Evolutionary conservation across 2,329 filamentous ascomycete genomes (phyloP).

Genomic region (Harringtonia lauricola): DNA sequence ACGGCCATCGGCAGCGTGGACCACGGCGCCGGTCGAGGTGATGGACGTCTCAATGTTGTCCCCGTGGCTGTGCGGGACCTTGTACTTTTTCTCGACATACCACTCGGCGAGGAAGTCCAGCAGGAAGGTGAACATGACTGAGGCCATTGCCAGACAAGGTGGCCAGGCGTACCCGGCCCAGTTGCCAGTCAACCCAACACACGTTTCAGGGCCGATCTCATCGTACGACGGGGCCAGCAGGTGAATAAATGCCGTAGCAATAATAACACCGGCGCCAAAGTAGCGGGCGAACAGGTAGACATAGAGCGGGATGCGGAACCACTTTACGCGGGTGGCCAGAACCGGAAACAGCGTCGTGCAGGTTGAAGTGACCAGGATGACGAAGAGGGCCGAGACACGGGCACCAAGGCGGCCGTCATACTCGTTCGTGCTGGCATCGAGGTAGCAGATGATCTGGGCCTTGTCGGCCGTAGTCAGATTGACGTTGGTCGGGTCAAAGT

Average conservation of each 20-base stretch:
- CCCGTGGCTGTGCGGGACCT: slow-evolving; percentile 35
- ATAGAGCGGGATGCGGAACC: slow-evolving; percentile 48
- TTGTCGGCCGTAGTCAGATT: slow-evolving; percentile 30
- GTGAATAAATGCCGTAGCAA: slow-evolving; percentile 90
- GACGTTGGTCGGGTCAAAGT: slow-evolving; percentile 29
- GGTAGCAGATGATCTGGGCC: slow-evolving; percentile 36
- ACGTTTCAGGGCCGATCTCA: slow-evolving; percentile 42
- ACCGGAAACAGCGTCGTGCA: slow-evolving; percentile 57
- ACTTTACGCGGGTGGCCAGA: slow-evolving; percentile 45
- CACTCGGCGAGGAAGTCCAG: slow-evolving; percentile 75
- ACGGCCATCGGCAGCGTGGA: too few species aligned
- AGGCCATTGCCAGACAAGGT: slow-evolving; percentile 75
- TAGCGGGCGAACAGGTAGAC: slow-evolving; percentile 77
- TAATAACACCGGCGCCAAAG: slow-evolving; percentile 87
- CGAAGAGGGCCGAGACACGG: slow-evolving; percentile 63
- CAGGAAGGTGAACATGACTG: slow-evolving; percentile 79
- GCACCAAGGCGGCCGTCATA: slow-evolving; percentile 50
- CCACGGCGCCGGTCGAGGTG: slow-evolving; percentile 15
- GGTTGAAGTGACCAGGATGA: slow-evolving; percentile 55
- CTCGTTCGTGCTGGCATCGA: slow-evolving; percentile 33
- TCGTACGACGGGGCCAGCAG: slow-evolving; percentile 68
- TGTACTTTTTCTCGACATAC: slow-evolving; percentile 49
- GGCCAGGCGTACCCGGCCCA: slow-evolving; percentile 68
- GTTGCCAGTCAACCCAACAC: slow-evolving; percentile 35
- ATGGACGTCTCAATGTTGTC: slow-evolving; percentile 35